Conservation (phyloP, 352 stramenopile species). For the Pseudoperonospora humuli region DNA sequence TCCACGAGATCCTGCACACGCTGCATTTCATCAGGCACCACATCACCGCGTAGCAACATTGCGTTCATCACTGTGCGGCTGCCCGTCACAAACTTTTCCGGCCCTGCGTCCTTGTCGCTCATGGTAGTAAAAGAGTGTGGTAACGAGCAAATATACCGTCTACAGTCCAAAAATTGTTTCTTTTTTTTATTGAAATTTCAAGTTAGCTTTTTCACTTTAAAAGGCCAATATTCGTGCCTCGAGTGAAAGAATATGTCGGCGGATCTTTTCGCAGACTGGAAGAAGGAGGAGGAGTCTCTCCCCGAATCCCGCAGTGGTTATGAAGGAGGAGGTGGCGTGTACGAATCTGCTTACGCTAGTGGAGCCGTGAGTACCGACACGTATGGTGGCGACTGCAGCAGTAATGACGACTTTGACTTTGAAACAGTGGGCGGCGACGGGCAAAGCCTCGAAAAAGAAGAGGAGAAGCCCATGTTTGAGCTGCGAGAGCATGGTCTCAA, state of each 20-base stretch:
- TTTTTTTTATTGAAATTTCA: background rate
- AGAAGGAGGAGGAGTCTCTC: slow-evolving; percentile 63
- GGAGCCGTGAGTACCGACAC: slow-evolving; percentile 10
- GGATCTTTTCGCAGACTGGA: slow-evolving; percentile 86
- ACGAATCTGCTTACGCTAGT: slow-evolving; percentile 37
- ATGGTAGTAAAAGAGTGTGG: slow-evolving; percentile 34
- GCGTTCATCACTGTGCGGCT: slow-evolving; percentile 30
- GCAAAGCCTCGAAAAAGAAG: slow-evolving; percentile 32
- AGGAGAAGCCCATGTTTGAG: slow-evolving; percentile 82
- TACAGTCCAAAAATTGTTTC: too few relatives aligned
- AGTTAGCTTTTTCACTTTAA: too few relatives aligned
- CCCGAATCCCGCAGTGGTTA: slow-evolving; percentile 15
- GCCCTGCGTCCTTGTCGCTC: background rate
- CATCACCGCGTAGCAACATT: slow-evolving; percentile 16
- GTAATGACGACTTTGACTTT: slow-evolving; percentile 75
- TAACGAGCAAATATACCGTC: too few relatives aligned
- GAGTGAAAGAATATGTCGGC: slow-evolving; percentile 54
- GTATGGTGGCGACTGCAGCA: slow-evolving; percentile 27
- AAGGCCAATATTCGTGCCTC: too few relatives aligned
- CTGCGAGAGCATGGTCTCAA: slow-evolving; percentile 82
- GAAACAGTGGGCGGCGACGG: slow-evolving; percentile 48
- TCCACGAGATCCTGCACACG: slow-evolving; percentile 59
- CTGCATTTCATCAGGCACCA: slow-evolving; percentile 39
- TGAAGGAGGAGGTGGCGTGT: slow-evolving; percentile 11
- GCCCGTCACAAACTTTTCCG: slow-evolving; percentile 21